Evolutionary conservation across 345 rosid species (phyloP).

Genomic region (Rhodomyrtus tomentosa): DNA sequence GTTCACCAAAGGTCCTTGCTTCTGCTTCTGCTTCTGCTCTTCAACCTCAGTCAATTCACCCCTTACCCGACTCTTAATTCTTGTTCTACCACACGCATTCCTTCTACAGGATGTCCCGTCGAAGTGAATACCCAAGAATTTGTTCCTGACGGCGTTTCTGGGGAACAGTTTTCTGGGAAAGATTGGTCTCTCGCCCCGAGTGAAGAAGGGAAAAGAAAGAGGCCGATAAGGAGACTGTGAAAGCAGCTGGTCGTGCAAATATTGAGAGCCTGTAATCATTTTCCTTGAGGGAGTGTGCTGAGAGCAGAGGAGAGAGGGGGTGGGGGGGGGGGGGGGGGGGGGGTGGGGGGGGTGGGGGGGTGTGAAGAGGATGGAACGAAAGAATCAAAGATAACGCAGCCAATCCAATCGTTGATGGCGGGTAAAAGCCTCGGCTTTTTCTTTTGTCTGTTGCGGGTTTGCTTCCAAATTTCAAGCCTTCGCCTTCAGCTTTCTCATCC

Average conservation of each 20-base stretch:
- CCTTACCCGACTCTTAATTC: neutral
- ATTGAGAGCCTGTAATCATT: neutral
- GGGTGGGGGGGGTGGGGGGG: no score
- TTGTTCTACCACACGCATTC: neutral
- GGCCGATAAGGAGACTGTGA: neutral
- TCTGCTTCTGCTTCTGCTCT: conserved; percentile 11
- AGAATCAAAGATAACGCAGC: neutral
- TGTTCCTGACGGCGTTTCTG: neutral
- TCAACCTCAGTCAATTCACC: conserved; percentile 8
- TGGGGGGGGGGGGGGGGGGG: no score
- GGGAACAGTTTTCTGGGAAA: neutral
- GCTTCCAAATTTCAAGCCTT: neutral
- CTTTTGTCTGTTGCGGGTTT: rapidly evolving
- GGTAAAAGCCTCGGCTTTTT: neutral
- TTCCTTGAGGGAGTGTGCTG: neutral
- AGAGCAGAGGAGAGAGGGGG: neutral
- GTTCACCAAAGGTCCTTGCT: conserved; percentile 16
- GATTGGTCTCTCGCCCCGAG: neutral
- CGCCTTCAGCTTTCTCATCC: rapidly evolving
- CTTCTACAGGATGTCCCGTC: neutral
- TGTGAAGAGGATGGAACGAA: neutral
- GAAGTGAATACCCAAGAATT: neutral
- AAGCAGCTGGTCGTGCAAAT: neutral
- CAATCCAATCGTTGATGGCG: neutral
- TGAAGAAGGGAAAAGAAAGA: neutral